phyloP scores from a whole-genome alignment of 495 filamentous ascomycete species.

The Neurospora sp. region DNA sequence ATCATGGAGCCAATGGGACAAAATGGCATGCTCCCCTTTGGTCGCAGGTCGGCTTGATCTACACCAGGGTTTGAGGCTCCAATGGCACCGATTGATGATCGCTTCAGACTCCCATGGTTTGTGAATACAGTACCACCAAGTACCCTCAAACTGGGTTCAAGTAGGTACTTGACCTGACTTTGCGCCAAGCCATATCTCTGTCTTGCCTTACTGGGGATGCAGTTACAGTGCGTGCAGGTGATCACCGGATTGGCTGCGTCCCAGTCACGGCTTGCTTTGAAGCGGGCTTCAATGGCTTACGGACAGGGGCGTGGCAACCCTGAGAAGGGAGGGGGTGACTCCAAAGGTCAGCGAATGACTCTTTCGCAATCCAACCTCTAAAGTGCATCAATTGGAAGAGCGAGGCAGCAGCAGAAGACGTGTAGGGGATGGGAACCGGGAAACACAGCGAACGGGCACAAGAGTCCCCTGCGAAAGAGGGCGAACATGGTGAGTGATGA shows the following conservation, averaged over 20 bases:
- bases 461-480: background rate
- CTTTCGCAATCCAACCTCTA: background rate
- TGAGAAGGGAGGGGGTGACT: background rate
- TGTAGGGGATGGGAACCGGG: background rate
- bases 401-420: background rate
- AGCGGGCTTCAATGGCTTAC: background rate
- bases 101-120: background rate
- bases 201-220: background rate
- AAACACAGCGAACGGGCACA: background rate
- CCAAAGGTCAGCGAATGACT: background rate
- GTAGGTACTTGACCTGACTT: background rate
- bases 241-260: background rate
- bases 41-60: background rate
- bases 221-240: background rate
- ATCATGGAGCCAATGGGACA: background rate
- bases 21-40: background rate
- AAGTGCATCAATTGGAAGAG: background rate
- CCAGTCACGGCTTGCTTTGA: background rate
- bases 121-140: background rate
- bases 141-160: background rate
- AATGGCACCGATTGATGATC: background rate
- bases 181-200: background rate
- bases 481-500: background rate
- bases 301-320: background rate
- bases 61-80: background rate